Evolutionary conservation across 305 asterid genomes (phyloP), one percentile per base, ranked within the genome.

Genomic region (Solanum hybrid): DNA sequence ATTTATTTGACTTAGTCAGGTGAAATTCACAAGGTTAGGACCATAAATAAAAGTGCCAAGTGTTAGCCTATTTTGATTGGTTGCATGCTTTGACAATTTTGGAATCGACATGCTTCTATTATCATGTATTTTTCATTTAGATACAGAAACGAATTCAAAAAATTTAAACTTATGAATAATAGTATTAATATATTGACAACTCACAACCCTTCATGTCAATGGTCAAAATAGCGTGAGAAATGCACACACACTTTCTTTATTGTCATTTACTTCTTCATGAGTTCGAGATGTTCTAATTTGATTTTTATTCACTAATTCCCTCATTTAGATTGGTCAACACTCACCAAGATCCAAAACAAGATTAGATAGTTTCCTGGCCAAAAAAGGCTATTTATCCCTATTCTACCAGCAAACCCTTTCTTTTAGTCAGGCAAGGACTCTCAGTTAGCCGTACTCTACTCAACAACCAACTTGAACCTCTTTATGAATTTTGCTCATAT

Each of bases 1-100:
- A 85, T 84, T 64, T 27, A 71, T 29, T 71, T 89, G 89, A 90
- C 38, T 77, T 51, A n/a, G 29, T 71, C 89, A 90, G 89, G 91
- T 88, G 87, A 85, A 92, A 46, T 27, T 11, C 56, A 72, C 87
- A 37, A 82, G 87, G 20, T 46, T 31, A 71, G 75, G 87, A 46
- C 87, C 87, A 82, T 5, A 82, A 42, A 46, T 46, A 82, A 34
- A 69, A 81, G 73, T 82, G 29, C 35, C 72, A 82, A 46, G 36
- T 16, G 6, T 4, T 46, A 82, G 37, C 36, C 66, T 42, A 64
- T 42, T 42, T 60, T 42, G 37, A 81, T 81, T 27, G 87, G 87
- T 12, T 26, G 36, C 75, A 66, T 66, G 14, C 29, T 78, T 35
- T 78, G 51, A 34, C 84, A 14, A 32, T 32, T 77, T 77, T 17